Evolutionary conservation across 2,329 filamentous ascomycete genomes (phyloP).

Genomic region (Apiospora marii): DNA sequence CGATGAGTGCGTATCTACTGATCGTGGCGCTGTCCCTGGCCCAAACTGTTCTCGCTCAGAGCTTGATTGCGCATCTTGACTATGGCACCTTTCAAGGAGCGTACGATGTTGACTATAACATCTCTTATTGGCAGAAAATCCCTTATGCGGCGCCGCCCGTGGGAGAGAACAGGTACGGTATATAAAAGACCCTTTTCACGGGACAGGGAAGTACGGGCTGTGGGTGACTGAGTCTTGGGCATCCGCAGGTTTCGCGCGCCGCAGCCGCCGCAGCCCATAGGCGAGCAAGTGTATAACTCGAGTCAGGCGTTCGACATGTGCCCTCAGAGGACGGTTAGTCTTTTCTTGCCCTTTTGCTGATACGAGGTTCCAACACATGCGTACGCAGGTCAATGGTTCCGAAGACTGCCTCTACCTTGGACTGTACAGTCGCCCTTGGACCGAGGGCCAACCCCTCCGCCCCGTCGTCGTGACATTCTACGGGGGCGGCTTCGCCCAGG

Average conservation of each 20-base stretch:
- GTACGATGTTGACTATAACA: slow-evolving; percentile 60
- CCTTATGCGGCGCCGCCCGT: slow-evolving; percentile 67
- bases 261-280: slow-evolving; percentile 59
- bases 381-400: slow-evolving; percentile 52
- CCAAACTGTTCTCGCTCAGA: slow-evolving; percentile 23
- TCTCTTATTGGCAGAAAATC: slow-evolving; percentile 67
- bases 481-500: slow-evolving; percentile 68
- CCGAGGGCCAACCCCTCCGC: slow-evolving; percentile 48
- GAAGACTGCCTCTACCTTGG: slow-evolving; percentile 70
- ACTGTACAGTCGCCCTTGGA: slow-evolving; percentile 66
- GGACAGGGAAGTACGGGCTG: neutral
- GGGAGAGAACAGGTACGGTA: slow-evolving; percentile 54
- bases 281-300: slow-evolving; percentile 60
- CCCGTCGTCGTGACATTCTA: slow-evolving; percentile 69
- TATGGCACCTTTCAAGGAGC: slow-evolving; percentile 62
- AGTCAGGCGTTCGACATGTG: slow-evolving; percentile 65
- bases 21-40: neutral
- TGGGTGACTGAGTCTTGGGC: neutral
- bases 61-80: slow-evolving; percentile 51
- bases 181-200: too few species aligned
- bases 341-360: neutral
- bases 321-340: slow-evolving; percentile 58
- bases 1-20: neutral
- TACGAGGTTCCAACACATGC: neutral
- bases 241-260: slow-evolving; percentile 63